phyloP scores from a whole-genome alignment of 352 stramenopile species.

The Pythium sukuiense region DNA sequence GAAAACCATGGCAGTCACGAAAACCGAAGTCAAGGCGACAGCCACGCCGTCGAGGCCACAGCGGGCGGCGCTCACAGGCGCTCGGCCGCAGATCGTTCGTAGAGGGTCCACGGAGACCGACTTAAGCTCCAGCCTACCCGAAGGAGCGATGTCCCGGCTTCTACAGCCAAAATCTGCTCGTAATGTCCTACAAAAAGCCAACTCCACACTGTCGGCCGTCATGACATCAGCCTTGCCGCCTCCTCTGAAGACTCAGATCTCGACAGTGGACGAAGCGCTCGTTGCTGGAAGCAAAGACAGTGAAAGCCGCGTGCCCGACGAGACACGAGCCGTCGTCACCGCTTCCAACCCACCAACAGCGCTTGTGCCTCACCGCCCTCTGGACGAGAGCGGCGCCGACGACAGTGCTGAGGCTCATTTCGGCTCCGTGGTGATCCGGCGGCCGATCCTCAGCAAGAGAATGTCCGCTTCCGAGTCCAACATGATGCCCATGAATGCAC shows the following conservation, averaged over 20 bases:
- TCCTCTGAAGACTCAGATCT: not conserved
- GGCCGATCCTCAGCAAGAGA: constrained; percentile 17
- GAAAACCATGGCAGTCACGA: constrained; percentile 11
- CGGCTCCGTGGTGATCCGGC: not conserved
- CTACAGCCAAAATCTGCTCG: constrained; percentile 2
- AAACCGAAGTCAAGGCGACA: not conserved
- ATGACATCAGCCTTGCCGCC: not conserved
- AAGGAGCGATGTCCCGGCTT: constrained; percentile 3
- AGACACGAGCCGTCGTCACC: not conserved
- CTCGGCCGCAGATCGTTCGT: not conserved
- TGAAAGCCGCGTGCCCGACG: not conserved
- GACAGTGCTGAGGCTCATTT: not conserved
- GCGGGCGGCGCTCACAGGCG: not conserved
- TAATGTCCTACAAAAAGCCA: not conserved
- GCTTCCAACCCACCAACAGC: not conserved
- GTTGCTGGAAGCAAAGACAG: not conserved
- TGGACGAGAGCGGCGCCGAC: not conserved
- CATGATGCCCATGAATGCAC: not conserved
- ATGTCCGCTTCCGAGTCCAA: constrained; percentile 10
- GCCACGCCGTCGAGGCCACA: not conserved
- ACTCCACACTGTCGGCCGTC: not conserved
- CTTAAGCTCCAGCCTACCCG: not conserved
- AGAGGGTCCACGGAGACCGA: constrained; percentile 14
- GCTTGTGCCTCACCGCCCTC: constrained; percentile 10
- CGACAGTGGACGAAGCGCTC: not conserved